Percentiles rank a stretch among this genome's conserved stretches.
Conservation (phyloP, 768 basidiomycete genomes). For the Mrakia blollopis region DNA sequence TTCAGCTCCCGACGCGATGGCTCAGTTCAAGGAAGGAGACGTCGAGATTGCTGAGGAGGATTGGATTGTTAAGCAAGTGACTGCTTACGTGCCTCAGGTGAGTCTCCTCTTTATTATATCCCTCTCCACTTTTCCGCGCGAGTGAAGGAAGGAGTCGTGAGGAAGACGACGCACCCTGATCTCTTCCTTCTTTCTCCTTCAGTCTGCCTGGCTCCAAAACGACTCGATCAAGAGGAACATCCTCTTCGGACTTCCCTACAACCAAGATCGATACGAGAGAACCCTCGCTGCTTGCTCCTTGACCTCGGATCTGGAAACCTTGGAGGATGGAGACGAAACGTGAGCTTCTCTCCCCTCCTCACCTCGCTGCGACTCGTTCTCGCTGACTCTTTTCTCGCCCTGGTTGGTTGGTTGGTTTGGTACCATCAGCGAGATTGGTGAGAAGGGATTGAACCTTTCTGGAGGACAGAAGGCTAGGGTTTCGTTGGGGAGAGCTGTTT, state of each 20-base stretch:
- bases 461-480: slow-evolving; percentile 55
- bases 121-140: too few species aligned
- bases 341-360: background rate
- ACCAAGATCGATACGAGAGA: slow-evolving; percentile 65
- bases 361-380: background rate
- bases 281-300: slow-evolving; percentile 78
- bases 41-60: slow-evolving; percentile 50
- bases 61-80: slow-evolving; percentile 73
- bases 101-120: too few species aligned
- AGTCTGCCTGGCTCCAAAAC: slow-evolving; percentile 64
- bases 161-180: too few species aligned
- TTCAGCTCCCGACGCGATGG: slow-evolving; percentile 70
- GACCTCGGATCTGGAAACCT: slow-evolving; percentile 61
- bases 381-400: background rate
- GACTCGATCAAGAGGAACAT: slow-evolving; percentile 70
- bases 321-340: slow-evolving; percentile 80
- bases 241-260: slow-evolving; percentile 69
- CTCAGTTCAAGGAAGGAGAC: slow-evolving; percentile 52
- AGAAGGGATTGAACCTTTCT: slow-evolving; percentile 45
- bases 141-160: too few species aligned
- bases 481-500: slow-evolving; percentile 49
- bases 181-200: too few species aligned
- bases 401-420: too few species aligned
- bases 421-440: slow-evolving; percentile 38
- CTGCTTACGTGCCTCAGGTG: slow-evolving; percentile 69